These are phyloP conservation scores for Hemileccinum impolitum DNA, from an alignment of 768 basidiomycete species.

Conservation along the genomic window DNA sequence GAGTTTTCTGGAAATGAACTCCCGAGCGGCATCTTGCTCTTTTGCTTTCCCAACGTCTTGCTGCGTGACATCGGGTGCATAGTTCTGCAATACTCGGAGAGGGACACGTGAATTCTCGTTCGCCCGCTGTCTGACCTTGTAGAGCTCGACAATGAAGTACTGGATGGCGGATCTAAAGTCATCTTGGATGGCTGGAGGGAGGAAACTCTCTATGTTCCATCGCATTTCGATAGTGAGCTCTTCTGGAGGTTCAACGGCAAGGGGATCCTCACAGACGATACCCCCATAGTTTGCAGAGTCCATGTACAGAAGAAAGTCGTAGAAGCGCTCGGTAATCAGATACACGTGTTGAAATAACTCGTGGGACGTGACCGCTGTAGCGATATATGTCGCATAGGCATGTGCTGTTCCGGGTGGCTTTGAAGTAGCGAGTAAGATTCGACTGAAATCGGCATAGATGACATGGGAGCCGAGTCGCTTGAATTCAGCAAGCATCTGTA, in stretches of 20 bases:
- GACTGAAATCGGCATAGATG: constrained; percentile 90
- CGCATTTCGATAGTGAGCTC: constrained; percentile 75
- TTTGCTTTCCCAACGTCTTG: constrained; percentile 63
- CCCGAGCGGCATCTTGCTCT: constrained; percentile 64
- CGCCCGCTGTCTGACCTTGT: constrained; percentile 63
- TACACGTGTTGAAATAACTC: constrained; percentile 94
- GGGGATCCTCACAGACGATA: constrained; percentile 78
- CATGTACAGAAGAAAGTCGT: constrained; percentile 95
- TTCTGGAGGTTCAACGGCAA: constrained; percentile 63
- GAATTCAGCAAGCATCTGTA: constrained; percentile 95
- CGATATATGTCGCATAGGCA: constrained; percentile 95
- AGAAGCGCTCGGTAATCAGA: constrained; percentile 82
- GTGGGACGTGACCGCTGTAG: constrained; percentile 88
- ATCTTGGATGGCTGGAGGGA: constrained; percentile 76
- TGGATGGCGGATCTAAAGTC: constrained; percentile 74
- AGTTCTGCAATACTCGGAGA: constrained; percentile 65
- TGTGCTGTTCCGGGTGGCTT: constrained; percentile 94
- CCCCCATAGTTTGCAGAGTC: constrained; percentile 91
- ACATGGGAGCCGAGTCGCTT: constrained; percentile 91
- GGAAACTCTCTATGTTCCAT: constrained; percentile 91
- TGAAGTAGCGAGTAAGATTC: constrained; percentile 86
- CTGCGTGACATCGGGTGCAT: constrained; percentile 60
- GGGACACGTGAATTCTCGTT: constrained; percentile 64
- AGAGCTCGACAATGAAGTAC: constrained; percentile 83
- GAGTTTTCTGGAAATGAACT: constrained; percentile 76